Base-by-base conservation (phyloP, 441 rosid species). In the Populus hybrid region DNA sequence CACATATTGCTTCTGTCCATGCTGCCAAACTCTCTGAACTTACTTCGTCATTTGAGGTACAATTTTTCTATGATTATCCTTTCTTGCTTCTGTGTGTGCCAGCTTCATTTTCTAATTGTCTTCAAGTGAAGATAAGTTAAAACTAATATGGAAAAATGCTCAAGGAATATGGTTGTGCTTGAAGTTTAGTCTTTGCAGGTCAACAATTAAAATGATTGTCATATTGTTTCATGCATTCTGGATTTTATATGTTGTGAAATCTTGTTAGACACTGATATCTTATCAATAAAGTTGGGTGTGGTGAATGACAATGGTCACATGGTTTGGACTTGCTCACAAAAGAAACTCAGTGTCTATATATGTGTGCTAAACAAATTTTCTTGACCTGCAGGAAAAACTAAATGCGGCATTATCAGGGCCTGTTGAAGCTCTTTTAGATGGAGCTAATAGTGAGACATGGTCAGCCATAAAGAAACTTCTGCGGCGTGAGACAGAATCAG, bases 351-450 rank as follows among this genome's bases (percentile, higher is more conserved):
- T 3, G 18, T 2, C 20, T 14, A 45, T 45, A 45, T 50, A 53
- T 53, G 7, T 53, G n/a, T 53, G n/a, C 61, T 53, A 53, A 16
- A 18, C 7, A 1, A 6, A 18, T 18, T 16, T 16, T 53, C 61
- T 45, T 16, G 61, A 18, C 80, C 76, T 89, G 83, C 93, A 97
- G 99, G 90, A 84, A 83, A 97, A 89, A 84, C 83, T 93, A 69
- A 91, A 85, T 69, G 91, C 86, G 68, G 92, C 97, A 31, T 79
- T 97, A 78, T 80, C 97, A 21, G 99, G 89, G 78, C 99, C 99
- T 21, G 97, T 93, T 76, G 99, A 94, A 86, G 95, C 98, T 80
- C 98, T 94, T 42, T 74, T 97, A 24, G 99, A 93, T 83, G 98
- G 92, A 75, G 98, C 99, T 69, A 89, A 82, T 80, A 80, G 77